phyloP scores from a whole-genome alignment of 23 red algal species.

The Chondrus crispus region DNA sequence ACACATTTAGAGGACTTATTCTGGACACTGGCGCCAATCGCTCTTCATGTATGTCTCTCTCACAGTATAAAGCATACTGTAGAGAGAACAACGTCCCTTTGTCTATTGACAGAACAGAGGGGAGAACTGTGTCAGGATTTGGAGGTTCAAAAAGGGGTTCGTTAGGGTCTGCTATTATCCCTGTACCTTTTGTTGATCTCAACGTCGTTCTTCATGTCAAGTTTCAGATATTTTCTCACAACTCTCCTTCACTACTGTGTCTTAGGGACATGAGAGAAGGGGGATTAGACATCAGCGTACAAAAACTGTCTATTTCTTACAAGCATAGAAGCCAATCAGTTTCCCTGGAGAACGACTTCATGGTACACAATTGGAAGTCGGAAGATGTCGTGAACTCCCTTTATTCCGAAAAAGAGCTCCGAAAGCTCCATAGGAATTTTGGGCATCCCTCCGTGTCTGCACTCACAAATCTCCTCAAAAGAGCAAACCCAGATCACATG shows the following conservation, averaged over 20 bases:
- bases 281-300: not conserved
- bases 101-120: not conserved
- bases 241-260: not conserved
- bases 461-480: not conserved
- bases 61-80: not conserved
- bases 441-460: slow-evolving; percentile 19
- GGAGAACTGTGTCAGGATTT: not conserved
- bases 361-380: not conserved
- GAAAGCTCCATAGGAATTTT: slow-evolving; percentile 27
- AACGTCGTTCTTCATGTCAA: not conserved
- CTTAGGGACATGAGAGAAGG: not conserved
- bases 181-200: not conserved
- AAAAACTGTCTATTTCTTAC: not conserved
- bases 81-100: not conserved
- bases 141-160: not conserved
- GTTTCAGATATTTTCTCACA: not conserved
- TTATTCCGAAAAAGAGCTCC: not conserved
- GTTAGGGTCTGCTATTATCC: not conserved
- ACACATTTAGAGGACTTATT: not conserved
- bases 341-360: not conserved
- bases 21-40: not conserved
- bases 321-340: not conserved
- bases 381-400: not conserved
- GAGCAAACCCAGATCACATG: not conserved
- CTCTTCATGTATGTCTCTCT: not conserved